Conservation (phyloP, 306 rosid genomes). For the Dryas octopetala region DNA sequence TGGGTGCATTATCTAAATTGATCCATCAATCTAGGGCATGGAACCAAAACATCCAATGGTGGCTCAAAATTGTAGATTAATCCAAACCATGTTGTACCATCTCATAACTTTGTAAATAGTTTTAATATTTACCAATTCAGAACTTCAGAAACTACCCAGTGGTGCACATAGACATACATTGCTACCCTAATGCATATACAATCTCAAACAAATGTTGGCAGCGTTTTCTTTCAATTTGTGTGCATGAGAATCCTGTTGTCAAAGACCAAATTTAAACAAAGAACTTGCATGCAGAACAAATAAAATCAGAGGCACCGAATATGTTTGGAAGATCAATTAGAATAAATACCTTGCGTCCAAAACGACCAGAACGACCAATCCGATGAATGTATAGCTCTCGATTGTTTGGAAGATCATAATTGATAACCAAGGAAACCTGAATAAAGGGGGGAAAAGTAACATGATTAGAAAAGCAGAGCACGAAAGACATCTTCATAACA, state of each 20-base stretch:
- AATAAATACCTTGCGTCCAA: conserved; percentile 88
- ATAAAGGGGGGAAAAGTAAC: conserved; percentile 3
- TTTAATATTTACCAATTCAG: neutral
- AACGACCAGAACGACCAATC: conserved; percentile 98
- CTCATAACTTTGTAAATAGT: neutral
- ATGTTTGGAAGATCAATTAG: no score
- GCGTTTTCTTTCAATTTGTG: no score
- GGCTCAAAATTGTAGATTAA: neutral
- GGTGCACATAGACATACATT: no score
- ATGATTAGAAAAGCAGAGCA: conserved; percentile 11
- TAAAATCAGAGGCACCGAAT: no score
- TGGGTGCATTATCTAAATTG: neutral
- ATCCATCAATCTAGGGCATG: neutral
- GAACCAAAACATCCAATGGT: neutral
- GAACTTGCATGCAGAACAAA: no score
- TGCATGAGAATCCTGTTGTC: no score
- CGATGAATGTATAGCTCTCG: conserved; percentile 98
- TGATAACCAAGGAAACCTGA: conserved; percentile 92
- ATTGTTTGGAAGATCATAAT: conserved; percentile 96
- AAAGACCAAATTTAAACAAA: no score
- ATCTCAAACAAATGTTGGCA: no score
- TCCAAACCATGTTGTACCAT: neutral
- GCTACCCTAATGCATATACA: no score
- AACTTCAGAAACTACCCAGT: no score
- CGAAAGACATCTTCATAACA: neutral